Conservation (phyloP, 306 rosid genomes). For the Glycine latifolia region DNA sequence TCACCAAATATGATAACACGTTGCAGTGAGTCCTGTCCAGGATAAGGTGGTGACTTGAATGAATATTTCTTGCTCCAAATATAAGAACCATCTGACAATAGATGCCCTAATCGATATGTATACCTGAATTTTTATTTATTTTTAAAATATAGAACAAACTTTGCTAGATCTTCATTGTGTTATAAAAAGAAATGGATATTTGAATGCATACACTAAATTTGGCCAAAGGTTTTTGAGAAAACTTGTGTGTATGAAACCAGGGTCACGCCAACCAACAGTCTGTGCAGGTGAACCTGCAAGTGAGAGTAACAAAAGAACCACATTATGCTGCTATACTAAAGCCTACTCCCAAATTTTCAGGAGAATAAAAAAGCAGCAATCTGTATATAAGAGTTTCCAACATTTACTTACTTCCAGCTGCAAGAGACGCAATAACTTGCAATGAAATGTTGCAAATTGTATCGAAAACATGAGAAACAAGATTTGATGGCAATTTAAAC, state of each 20-base stretch:
- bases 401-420: constrained; percentile 12
- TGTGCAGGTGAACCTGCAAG: constrained; percentile 80
- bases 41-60: constrained; percentile 88
- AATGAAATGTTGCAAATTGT: not conserved
- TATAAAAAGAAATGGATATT: constrained; percentile 3
- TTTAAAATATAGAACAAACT: constrained; percentile 24
- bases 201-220: constrained; percentile 61
- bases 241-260: constrained; percentile 93
- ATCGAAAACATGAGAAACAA: constrained; percentile 1
- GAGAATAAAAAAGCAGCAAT: constrained; percentile 18
- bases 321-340: constrained; percentile 24
- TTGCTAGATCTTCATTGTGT: not conserved
- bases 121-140: constrained; percentile 54
- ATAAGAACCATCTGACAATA: constrained; percentile 49
- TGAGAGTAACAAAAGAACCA: constrained; percentile 28
- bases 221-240: constrained; percentile 83
- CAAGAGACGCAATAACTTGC: constrained; percentile 6
- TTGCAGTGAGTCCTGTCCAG: constrained; percentile 86
- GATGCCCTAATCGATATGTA: constrained; percentile 70
- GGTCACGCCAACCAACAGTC: constrained; percentile 96
- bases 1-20: constrained; percentile 85
- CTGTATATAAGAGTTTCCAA: not conserved
- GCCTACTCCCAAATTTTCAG: constrained; percentile 22
- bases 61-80: constrained; percentile 71
- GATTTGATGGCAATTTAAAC: constrained; percentile 17